Evolutionary conservation across 441 rosid species (phyloP), one percentile per base, ranked within the genome.

Genomic region (Pelargonium citronellum): DNA sequence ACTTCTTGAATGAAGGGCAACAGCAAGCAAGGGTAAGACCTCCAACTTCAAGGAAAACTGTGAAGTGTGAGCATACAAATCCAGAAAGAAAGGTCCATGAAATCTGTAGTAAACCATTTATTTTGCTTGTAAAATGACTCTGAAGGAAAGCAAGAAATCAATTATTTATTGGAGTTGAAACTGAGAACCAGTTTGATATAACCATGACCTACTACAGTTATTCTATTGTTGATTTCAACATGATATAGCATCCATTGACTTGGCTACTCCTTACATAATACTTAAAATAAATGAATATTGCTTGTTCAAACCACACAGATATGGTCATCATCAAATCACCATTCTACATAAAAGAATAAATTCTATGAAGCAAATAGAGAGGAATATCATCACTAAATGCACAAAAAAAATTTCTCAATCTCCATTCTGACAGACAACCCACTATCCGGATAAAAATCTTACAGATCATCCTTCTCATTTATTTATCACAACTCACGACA

Each of bases 181-280:
- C 15, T 30, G 66, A 37, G 17, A 30, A 30, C 43, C 15, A 8
- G 66, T n/a, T 24, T 63, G 10, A 30, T 34, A 63, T 30, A 30
- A 16, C 17, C 39, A 61, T 63, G 30, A 63, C 66, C 66, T 63
- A n/a, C 66, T 27, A 63, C 41, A 24, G 65, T 61, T 61, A 61
- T 15, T 61, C 22, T 61, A 24, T 24, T 27, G 65, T 39, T 39
- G 43, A 39, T 39, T 39, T 39, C 43, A 39, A 39, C 7, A 39
- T 7, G 43, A 7, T 10, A 9, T 39, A 39, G 43, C 43, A 0
- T 39, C 10, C 43, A 7, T 39, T 39, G 8, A 39, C 43, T 7
- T 39, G 43, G 43, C 1, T 61, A 61, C 63, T 61, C 64, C 37
- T 60, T 37, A 27, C 37, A 27, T 19, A 61, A 60, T 22, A 60